Evolutionary conservation across 192 early-diverging fungal species (phyloP).

Genomic region (Coemansia sp.): DNA sequence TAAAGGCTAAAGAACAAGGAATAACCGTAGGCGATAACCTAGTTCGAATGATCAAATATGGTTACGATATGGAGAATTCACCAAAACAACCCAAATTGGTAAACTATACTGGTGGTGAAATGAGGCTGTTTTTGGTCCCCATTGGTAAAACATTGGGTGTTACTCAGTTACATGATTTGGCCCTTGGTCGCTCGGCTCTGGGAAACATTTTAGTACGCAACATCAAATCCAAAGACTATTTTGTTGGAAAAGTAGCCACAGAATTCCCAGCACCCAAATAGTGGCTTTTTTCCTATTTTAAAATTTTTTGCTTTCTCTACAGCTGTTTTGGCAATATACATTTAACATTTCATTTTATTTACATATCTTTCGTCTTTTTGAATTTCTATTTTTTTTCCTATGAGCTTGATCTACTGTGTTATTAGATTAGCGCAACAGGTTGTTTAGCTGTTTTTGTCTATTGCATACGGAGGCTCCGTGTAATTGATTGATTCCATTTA

Average conservation of each 20-base stretch:
- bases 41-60: constrained; percentile 10
- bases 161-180: constrained; percentile 25
- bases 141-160: constrained; percentile 40
- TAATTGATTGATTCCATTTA: no score
- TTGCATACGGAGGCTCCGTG: no score
- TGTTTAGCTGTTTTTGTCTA: no score
- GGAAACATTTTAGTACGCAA: constrained; percentile 20
- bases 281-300: no score
- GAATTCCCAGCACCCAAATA: no score
- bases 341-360: no score
- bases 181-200: constrained; percentile 29
- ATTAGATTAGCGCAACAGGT: no score
- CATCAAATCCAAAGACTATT: constrained; percentile 39
- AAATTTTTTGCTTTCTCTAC: no score
- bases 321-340: no score
- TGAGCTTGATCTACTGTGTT: no score
- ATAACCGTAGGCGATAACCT: constrained; percentile 27
- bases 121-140: constrained; percentile 23
- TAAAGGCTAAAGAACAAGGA: constrained; percentile 27
- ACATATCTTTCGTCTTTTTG: no score
- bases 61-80: constrained; percentile 3
- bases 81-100: constrained; percentile 1
- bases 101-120: constrained; percentile 19
- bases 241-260: constrained; percentile 8
- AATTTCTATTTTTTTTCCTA: no score